Conservation (phyloP, 495 filamentous ascomycete genomes). For the Penicillium antarcticum region DNA sequence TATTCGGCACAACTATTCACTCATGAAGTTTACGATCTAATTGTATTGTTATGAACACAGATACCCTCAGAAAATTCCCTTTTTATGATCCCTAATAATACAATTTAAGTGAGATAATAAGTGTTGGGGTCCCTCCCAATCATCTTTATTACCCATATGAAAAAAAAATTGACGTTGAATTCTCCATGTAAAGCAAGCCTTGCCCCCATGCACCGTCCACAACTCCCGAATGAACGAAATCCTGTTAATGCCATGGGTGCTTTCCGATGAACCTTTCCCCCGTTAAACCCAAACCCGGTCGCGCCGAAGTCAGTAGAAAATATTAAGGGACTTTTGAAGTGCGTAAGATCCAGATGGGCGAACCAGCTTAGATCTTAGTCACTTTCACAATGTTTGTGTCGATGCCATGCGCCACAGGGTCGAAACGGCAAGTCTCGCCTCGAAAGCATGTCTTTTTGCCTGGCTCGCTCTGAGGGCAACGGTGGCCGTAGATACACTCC, state of each 20-base stretch:
- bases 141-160: slow-evolving; percentile 1
- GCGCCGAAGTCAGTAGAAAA: slow-evolving; percentile 4
- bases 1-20: slow-evolving; percentile 49
- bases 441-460: slow-evolving; percentile 50
- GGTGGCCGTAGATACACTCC: slow-evolving; percentile 84
- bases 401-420: slow-evolving; percentile 46
- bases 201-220: slow-evolving; percentile 5
- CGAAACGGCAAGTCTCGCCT: slow-evolving; percentile 51
- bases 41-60: background rate
- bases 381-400: slow-evolving; percentile 51
- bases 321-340: background rate
- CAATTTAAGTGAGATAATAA: slow-evolving; percentile 2
- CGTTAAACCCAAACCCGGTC: slow-evolving; percentile 6
- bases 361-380: slow-evolving; percentile 42
- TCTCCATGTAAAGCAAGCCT: slow-evolving; percentile 5
- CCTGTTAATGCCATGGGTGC: slow-evolving; percentile 6
- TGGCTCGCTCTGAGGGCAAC: slow-evolving; percentile 46
- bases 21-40: background rate
- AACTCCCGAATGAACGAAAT: slow-evolving; percentile 2
- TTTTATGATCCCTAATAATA: slow-evolving; percentile 5
- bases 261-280: background rate
- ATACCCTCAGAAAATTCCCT: background rate
- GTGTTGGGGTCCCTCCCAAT: background rate
- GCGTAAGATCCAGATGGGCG: background rate
- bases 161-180: background rate